These are phyloP conservation scores for Multifurca ochricompacta DNA, from an alignment of 768 basidiomycete species.

Conservation along the genomic window DNA sequence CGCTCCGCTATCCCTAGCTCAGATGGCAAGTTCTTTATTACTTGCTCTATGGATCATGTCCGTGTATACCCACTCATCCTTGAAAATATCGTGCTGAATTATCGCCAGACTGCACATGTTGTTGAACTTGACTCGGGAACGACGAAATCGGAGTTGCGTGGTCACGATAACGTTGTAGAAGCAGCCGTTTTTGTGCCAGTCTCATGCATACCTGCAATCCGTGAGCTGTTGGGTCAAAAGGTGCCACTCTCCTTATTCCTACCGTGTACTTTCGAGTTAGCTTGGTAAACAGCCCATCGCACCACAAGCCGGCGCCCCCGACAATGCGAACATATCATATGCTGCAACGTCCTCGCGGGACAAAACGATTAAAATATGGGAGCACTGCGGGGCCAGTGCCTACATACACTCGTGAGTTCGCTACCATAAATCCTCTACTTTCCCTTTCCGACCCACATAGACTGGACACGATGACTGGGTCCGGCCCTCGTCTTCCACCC, in stretches of 20 bases:
- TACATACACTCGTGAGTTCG: constrained; percentile 38
- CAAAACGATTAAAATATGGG: constrained; percentile 50
- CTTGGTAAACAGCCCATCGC: constrained; percentile 20
- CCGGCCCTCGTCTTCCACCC: constrained; percentile 52
- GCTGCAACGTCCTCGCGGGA: constrained; percentile 47
- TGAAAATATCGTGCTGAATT: background rate
- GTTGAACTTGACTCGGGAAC: constrained; percentile 43
- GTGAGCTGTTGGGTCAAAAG: constrained; percentile 39
- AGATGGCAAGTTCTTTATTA: constrained; percentile 42
- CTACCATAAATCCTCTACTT: background rate
- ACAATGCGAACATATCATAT: constrained; percentile 32
- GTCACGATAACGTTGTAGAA: constrained; percentile 50
- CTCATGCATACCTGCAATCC: constrained; percentile 35
- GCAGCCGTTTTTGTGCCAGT: constrained; percentile 43
- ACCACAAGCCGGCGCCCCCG: constrained; percentile 26
- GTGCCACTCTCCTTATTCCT: constrained; percentile 22
- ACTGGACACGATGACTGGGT: constrained; percentile 51
- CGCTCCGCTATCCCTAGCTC: constrained; percentile 29
- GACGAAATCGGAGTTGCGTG: constrained; percentile 44
- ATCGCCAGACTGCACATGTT: constrained; percentile 40
- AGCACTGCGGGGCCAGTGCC: constrained; percentile 41
- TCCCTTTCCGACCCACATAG: constrained; percentile 14
- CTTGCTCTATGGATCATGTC: constrained; percentile 49
- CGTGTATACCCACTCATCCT: constrained; percentile 17
- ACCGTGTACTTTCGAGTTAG: background rate